Conservation (phyloP, 768 basidiomycete genomes). For the Leucosporidium yakuticum region DNA sequence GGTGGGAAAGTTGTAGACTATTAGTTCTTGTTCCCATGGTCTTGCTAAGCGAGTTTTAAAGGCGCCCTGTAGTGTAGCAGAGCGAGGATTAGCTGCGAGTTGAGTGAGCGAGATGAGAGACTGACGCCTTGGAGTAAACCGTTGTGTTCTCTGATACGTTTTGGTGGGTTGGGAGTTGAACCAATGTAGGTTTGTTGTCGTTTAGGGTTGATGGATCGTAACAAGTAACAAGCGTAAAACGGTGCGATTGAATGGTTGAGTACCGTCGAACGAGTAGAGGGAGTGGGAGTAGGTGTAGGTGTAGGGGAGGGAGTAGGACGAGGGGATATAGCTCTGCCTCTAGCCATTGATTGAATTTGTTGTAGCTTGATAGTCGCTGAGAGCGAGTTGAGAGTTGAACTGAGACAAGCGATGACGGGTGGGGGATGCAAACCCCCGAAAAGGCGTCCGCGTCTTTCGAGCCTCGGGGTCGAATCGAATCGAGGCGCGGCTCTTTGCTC, state of each 20-base stretch:
- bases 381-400: too few relatives aligned
- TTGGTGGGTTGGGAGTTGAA: slow-evolving; percentile 45
- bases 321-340: too few relatives aligned
- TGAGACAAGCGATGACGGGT: too few relatives aligned
- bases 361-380: too few relatives aligned
- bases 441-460: too few relatives aligned
- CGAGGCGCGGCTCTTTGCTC: too few relatives aligned
- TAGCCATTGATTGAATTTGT: too few relatives aligned
- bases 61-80: slow-evolving; percentile 7
- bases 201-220: slow-evolving; percentile 39
- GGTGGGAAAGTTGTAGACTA: slow-evolving; percentile 48
- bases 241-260: slow-evolving; percentile 43
- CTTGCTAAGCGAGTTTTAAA: slow-evolving; percentile 34
- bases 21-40: slow-evolving; percentile 47
- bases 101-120: neutral
- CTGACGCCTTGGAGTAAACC: slow-evolving; percentile 42
- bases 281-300: neutral
- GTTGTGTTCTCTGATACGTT: slow-evolving; percentile 47
- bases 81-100: neutral
- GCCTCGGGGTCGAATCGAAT: too few relatives aligned
- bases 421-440: too few relatives aligned
- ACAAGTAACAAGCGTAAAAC: slow-evolving; percentile 49
- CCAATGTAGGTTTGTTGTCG: slow-evolving; percentile 42
- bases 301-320: neutral
- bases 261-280: slow-evolving; percentile 29